A percentile compares a stretch with the other conserved stretches of the same genome.
These are phyloP conservation scores for Aspergillus kassunensis DNA, from an alignment of 495 filamentous ascomycete species.

Conservation along the genomic window DNA sequence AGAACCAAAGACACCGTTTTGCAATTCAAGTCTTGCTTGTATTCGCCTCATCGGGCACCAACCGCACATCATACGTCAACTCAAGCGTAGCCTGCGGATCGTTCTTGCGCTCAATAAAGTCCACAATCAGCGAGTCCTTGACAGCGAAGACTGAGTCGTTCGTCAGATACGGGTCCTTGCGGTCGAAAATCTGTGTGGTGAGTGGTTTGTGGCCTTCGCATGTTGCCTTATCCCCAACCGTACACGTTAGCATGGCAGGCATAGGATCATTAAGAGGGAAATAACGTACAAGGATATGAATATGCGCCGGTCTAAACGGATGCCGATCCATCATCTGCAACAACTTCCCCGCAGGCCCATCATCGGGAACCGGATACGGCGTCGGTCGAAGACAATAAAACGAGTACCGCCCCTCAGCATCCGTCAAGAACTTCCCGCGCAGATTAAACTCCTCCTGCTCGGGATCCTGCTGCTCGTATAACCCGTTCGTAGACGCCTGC, in stretches of 20 bases:
- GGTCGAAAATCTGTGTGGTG: constrained; percentile 72
- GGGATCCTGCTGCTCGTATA: constrained; percentile 77
- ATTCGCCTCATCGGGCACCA: constrained; percentile 22
- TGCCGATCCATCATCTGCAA: constrained; percentile 61
- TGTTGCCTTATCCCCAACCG: too few relatives aligned
- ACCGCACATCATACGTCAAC: constrained; percentile 50
- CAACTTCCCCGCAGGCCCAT: constrained; percentile 52
- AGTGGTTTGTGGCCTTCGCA: constrained; percentile 51
- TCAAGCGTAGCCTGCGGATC: constrained; percentile 66
- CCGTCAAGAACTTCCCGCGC: constrained; percentile 66
- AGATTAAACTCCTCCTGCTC: constrained; percentile 71
- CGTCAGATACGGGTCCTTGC: constrained; percentile 54
- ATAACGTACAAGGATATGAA: constrained; percentile 69
- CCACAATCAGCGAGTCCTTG: constrained; percentile 68
- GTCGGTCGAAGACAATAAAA: constrained; percentile 67
- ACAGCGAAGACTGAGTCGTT: constrained; percentile 75
- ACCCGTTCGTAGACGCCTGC: constrained; percentile 71
- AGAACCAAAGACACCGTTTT: too few relatives aligned
- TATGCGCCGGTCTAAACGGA: constrained; percentile 79
- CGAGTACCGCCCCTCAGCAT: constrained; percentile 58
- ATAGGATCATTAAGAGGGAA: too few relatives aligned
- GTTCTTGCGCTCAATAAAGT: constrained; percentile 55
- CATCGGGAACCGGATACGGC: constrained; percentile 66
- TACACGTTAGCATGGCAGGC: too few relatives aligned
- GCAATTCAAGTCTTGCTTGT: neutral